These are phyloP conservation scores for Aspergillus aculeatus DNA, from an alignment of 2,329 filamentous ascomycete species.

Conservation along the genomic window DNA sequence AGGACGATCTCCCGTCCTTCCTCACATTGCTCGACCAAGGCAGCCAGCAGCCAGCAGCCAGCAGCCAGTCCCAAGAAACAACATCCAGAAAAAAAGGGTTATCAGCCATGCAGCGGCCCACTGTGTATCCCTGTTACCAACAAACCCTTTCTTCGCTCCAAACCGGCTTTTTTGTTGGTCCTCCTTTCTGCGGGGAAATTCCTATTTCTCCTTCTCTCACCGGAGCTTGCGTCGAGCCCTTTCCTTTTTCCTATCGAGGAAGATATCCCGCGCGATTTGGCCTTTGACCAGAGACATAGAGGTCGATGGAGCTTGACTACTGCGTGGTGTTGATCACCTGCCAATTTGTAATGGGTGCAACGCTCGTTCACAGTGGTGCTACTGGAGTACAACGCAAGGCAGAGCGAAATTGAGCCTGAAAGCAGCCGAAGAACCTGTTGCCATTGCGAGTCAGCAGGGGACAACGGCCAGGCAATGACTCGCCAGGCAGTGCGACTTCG, in stretches of 20 bases:
- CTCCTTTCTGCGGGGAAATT: neutral
- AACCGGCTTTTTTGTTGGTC: neutral
- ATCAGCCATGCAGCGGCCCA: neutral
- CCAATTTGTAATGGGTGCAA: constrained; percentile 6
- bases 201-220: too few species aligned
- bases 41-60: neutral
- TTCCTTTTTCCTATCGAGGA: neutral
- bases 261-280: neutral
- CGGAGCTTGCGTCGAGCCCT: too few species aligned
- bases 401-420: constrained; percentile 3
- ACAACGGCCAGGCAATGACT: neutral
- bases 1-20: constrained; percentile 21
- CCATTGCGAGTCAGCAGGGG: neutral
- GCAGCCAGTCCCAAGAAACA: neutral
- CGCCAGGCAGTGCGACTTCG: neutral
- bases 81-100: too few species aligned
- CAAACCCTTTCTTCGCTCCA: neutral
- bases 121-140: neutral
- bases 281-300: neutral
- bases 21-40: constrained; percentile 5
- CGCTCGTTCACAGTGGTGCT: constrained; percentile 4
- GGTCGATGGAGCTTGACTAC: constrained; percentile 9
- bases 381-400: constrained; percentile 14
- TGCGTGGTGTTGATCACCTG: constrained; percentile 14
- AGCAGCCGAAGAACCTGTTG: constrained; percentile 2